Base-by-base conservation (phyloP, 139 green algal genomes). In the Penium margaritaceum region DNA sequence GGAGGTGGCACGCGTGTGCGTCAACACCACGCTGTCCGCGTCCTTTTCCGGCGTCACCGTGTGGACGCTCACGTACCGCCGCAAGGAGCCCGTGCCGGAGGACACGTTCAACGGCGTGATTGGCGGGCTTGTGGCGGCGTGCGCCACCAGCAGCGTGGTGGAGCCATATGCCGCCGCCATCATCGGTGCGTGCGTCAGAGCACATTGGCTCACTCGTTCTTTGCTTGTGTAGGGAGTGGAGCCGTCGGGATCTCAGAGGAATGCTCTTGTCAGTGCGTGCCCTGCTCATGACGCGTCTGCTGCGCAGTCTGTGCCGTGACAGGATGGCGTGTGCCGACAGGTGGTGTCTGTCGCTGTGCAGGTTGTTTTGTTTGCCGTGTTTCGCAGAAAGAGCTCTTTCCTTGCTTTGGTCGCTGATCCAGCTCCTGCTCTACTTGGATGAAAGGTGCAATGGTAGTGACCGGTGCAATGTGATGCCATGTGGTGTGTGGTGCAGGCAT, bases 131-230 rank as follows among this genome's bases (percentile, higher is more conserved):
- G 89, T 95, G 5, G 78, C 76, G 15, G 84, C 91, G 75, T 93
- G 87, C 33, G 85, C 78, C 21, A 64, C 70, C 19, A 83, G 70
- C 54, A 67, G 82, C 27, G 80, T 95, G 21, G 35, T 90, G 24
- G 61, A 86, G 70, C 80, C 87, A 5, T 97, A 90, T 85, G 92
- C 87, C 15, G 91, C 90, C 24, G 76, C 94, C 66, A 74, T 94
- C 51, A 87, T 87, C 63, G 93, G 90, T 33, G 51, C 32, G 33
- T 54, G 6, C 36, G 21, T n/a, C n/a, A n/a, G n/a, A n/a, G n/a
- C n/a, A n/a, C n/a, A n/a, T n/a, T n/a, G n/a, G n/a, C n/a, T n/a
- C n/a, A n/a, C n/a, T n/a, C n/a, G n/a, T n/a, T n/a, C n/a, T n/a
- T n/a, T n/a, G n/a, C n/a, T n/a, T n/a, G n/a, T n/a, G n/a, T n/a